Evolutionary conservation across 2,329 filamentous ascomycete genomes (phyloP).

Genomic region (Coniochaeta sp.): DNA sequence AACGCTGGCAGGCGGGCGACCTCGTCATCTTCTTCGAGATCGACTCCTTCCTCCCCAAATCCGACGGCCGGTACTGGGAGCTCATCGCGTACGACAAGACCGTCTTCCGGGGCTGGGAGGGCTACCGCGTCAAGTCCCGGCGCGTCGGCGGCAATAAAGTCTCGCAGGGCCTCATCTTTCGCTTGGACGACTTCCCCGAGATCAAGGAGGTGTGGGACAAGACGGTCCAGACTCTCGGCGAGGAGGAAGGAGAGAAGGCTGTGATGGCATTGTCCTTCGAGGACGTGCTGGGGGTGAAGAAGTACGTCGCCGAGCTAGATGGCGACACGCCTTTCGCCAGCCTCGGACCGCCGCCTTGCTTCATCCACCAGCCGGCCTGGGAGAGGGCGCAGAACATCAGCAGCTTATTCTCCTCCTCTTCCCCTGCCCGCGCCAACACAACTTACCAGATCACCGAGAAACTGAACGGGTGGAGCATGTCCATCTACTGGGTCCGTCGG

Average conservation of each 20-base stretch:
- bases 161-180: slow-evolving; percentile 22
- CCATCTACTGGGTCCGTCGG: slow-evolving; percentile 17
- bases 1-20: slow-evolving; percentile 13
- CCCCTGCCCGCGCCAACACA: slow-evolving; percentile 1
- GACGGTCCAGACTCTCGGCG: slow-evolving; percentile 10
- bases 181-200: slow-evolving; percentile 13
- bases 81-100: slow-evolving; percentile 4
- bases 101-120: slow-evolving; percentile 10
- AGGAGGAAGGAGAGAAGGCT: slow-evolving; percentile 7
- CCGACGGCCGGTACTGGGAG: slow-evolving; percentile 15
- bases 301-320: slow-evolving; percentile 15
- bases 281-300: slow-evolving; percentile 18
- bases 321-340: not conserved
- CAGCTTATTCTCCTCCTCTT: slow-evolving; percentile 12
- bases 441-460: slow-evolving; percentile 24
- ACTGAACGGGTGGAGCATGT: slow-evolving; percentile 24
- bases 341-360: slow-evolving; percentile 15
- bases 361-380: slow-evolving; percentile 20
- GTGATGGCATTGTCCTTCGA: slow-evolving; percentile 17
- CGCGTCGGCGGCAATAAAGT: slow-evolving; percentile 10
- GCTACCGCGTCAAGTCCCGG: slow-evolving; percentile 15
- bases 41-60: slow-evolving; percentile 22
- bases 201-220: slow-evolving; percentile 9
- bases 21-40: slow-evolving; percentile 24
- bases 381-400: slow-evolving; percentile 19